Conservation (phyloP, 208 protist genomes). For the Porcisia hertigi region DNA sequence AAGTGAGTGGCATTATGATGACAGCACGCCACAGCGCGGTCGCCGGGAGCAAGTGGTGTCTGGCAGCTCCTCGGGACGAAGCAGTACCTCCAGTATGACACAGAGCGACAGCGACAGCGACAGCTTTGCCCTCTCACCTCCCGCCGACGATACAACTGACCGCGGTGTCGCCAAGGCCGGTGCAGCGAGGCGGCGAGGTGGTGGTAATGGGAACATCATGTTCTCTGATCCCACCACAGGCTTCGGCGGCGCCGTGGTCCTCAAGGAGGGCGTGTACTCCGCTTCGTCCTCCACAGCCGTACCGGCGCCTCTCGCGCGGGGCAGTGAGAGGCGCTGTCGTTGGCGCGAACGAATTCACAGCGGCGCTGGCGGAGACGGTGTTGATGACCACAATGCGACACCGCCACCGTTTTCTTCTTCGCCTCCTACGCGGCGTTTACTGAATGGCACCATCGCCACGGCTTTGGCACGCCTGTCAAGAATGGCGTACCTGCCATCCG, state of each 20-base stretch:
- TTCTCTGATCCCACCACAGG: neutral
- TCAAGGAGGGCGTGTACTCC: neutral
- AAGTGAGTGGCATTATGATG: neutral
- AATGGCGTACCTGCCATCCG: constrained; percentile 6
- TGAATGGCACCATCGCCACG: constrained; percentile 18
- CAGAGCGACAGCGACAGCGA: neutral
- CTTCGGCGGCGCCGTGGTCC: neutral
- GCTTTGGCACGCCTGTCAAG: constrained; percentile 23
- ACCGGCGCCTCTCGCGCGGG: neutral
- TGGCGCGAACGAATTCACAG: neutral
- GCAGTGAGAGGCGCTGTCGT: neutral
- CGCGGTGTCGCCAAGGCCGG: neutral
- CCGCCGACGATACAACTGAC: neutral
- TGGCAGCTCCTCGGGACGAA: neutral
- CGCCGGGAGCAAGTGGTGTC: neutral
- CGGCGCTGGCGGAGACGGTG: neutral
- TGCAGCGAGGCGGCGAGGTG: neutral
- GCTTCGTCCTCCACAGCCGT: neutral
- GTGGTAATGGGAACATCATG: neutral
- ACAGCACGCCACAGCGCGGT: neutral
- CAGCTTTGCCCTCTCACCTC: neutral
- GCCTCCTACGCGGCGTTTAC: neutral
- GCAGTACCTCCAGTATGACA: neutral
- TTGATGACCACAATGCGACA: neutral
- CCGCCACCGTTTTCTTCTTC: neutral